phyloP scores from a whole-genome alignment of 2,329 filamentous ascomycete genomes.

The Ambrosiella beaveri region DNA sequence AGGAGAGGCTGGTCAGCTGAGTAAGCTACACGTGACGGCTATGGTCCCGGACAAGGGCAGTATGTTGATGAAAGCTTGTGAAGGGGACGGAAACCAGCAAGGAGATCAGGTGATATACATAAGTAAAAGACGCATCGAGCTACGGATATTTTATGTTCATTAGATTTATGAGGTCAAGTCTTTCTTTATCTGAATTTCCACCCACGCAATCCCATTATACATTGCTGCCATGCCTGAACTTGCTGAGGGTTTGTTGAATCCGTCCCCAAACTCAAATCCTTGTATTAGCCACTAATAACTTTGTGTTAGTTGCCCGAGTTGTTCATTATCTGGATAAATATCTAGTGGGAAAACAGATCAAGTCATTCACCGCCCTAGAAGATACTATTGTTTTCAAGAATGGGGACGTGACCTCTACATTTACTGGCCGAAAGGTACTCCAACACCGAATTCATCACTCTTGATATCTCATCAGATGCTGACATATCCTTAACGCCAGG shows the following conservation, averaged over 20 bases:
- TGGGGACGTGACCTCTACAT: slow-evolving; percentile 56
- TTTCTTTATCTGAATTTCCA: background rate
- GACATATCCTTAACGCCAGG: slow-evolving; percentile 26
- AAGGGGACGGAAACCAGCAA: background rate
- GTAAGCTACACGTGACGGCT: background rate
- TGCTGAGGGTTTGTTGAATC: slow-evolving; percentile 31
- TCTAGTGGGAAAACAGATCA: slow-evolving; percentile 68
- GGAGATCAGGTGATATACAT: background rate
- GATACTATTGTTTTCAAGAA: slow-evolving; percentile 84
- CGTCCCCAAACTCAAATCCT: background rate
- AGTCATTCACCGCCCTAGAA: slow-evolving; percentile 51
- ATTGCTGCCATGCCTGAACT: slow-evolving; percentile 44
- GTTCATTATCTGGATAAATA: slow-evolving; percentile 71
- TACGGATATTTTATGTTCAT: too few species aligned
- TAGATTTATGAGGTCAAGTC: background rate
- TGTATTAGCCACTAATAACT: background rate
- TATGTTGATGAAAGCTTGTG: too few species aligned
- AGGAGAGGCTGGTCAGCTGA: background rate
- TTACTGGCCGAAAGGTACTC: slow-evolving; percentile 2
- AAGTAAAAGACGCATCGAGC: too few species aligned
- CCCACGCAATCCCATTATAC: background rate
- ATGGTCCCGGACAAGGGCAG: too few species aligned
- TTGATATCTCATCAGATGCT: background rate
- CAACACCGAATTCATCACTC: background rate
- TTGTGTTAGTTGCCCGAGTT: slow-evolving; percentile 52